Conservation (phyloP, 352 stramenopile genomes). For the Aphanomyces astaci region DNA sequence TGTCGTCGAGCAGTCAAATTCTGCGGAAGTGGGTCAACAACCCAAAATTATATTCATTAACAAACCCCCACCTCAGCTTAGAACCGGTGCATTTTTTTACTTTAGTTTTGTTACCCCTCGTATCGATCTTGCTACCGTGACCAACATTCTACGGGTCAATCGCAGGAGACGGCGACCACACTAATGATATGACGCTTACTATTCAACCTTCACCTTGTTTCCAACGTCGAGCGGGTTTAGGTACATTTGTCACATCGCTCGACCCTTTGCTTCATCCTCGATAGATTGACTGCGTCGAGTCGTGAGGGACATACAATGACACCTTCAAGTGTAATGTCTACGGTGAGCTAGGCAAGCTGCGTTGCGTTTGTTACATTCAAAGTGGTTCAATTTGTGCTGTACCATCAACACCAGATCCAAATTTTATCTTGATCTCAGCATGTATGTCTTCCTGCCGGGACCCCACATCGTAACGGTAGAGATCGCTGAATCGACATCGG, state of each 20-base stretch:
- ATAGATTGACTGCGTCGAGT: too few relatives aligned
- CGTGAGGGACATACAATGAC: too few relatives aligned
- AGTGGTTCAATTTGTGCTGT: not conserved
- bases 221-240: not conserved
- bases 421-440: not conserved
- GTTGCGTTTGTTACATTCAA: not conserved
- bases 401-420: not conserved
- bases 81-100: not conserved
- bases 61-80: not conserved
- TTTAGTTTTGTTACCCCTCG: not conserved
- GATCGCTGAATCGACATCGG: too few relatives aligned
- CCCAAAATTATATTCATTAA: not conserved
- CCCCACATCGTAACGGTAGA: not conserved
- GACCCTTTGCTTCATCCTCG: too few relatives aligned
- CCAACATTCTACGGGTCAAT: not conserved
- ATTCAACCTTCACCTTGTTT: not conserved
- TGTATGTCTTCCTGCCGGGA: not conserved
- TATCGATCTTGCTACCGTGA: not conserved
- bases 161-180: not conserved
- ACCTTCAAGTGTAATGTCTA: too few relatives aligned
- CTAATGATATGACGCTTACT: not conserved
- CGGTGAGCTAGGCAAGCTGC: too few relatives aligned
- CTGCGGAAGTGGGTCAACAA: not conserved
- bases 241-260: too few relatives aligned
- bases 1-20: constrained; percentile 4